These are phyloP conservation scores for Dipsacomyces acuminosporus DNA, from an alignment of 371 early-diverging fungal genomes.

Conservation along the genomic window DNA sequence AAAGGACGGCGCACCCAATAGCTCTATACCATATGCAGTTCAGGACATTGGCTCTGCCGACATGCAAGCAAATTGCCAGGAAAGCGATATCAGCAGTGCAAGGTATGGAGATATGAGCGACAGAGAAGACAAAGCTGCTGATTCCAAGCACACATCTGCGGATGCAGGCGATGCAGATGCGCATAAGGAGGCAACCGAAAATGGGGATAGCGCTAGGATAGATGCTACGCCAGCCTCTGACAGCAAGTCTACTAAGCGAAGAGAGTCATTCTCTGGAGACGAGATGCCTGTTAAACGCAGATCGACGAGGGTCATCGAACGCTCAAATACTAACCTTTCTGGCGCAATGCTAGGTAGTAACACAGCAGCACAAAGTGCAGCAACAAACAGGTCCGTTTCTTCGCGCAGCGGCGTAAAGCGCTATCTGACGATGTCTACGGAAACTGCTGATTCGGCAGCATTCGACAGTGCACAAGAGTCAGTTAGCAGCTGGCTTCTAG, in stretches of 20 bases:
- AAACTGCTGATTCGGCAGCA: constrained; percentile 9
- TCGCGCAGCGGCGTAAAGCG: constrained; percentile 6
- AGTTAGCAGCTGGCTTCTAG: constrained; percentile 8
- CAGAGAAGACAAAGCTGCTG: neutral
- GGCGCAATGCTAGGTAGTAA: neutral
- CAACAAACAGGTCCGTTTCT: neutral
- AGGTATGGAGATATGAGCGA: neutral
- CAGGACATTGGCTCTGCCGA: neutral
- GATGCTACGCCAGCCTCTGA: neutral
- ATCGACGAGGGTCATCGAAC: constrained; percentile 38
- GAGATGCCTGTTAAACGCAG: constrained; percentile 38
- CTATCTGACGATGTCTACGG: neutral
- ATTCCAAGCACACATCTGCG: neutral
- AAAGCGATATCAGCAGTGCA: neutral
- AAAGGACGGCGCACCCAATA: neutral
- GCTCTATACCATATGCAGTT: neutral
- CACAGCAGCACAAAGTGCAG: neutral
- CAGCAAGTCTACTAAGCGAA: constrained; percentile 10
- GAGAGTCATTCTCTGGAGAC: constrained; percentile 29
- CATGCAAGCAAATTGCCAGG: no score
- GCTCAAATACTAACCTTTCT: constrained; percentile 2
- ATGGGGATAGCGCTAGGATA: no score
- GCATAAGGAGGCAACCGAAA: neutral
- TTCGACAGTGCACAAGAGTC: constrained; percentile 4
- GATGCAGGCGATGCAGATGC: neutral